Evolutionary conservation across 805 yeast genomes (phyloP).

Genomic region (Candida yuanshanica): DNA sequence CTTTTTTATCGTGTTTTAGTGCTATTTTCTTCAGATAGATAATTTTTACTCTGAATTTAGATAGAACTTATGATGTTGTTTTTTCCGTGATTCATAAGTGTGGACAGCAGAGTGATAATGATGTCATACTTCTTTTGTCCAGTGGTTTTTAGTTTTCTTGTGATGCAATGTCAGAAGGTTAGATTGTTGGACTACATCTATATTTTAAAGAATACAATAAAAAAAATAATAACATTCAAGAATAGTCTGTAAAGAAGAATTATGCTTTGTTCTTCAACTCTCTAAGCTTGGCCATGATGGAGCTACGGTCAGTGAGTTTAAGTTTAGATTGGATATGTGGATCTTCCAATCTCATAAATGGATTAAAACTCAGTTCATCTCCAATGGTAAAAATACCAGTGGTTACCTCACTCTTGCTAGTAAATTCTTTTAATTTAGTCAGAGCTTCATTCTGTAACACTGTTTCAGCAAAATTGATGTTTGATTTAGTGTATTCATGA

Average conservation of each 20-base stretch:
- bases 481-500: slow-evolving; percentile 88
- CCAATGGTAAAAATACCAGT: slow-evolving; percentile 81
- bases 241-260: background rate
- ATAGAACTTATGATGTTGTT: slow-evolving; percentile 34
- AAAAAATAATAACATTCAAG: background rate
- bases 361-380: slow-evolving; percentile 80
- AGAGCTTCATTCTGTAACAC: slow-evolving; percentile 44
- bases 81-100: slow-evolving; percentile 31
- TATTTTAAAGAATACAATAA: background rate
- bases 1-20: background rate
- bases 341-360: slow-evolving; percentile 79
- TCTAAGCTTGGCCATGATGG: slow-evolving; percentile 70
- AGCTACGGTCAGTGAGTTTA: slow-evolving; percentile 42
- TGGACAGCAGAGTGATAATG: slow-evolving; percentile 48
- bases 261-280: slow-evolving; percentile 57
- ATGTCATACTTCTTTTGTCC: background rate
- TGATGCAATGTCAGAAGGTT: background rate
- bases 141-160: background rate
- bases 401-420: slow-evolving; percentile 56
- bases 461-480: slow-evolving; percentile 70
- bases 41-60: slow-evolving; percentile 32
- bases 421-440: slow-evolving; percentile 44
- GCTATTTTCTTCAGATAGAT: slow-evolving; percentile 25
- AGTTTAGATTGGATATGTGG: slow-evolving; percentile 54
- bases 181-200: background rate